Evolutionary conservation across 1,284 basidiomycete genomes (phyloP).

Genomic region (Pseudozyma sp.): DNA sequence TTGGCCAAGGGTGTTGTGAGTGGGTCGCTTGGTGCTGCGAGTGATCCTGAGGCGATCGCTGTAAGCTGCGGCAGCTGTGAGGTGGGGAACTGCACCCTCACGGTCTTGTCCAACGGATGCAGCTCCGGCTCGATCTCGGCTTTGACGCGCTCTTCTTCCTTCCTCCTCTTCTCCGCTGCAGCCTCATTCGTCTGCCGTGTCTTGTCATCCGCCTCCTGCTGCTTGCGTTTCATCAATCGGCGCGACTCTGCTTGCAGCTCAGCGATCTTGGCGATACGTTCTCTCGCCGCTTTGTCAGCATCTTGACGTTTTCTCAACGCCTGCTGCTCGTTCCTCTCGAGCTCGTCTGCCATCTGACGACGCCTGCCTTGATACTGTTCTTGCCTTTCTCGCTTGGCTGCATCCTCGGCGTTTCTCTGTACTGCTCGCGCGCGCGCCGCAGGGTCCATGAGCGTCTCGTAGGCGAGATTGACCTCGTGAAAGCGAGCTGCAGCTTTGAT

Average conservation of each 20-base stretch:
- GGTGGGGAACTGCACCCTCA: slow-evolving; percentile 56
- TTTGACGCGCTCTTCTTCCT: slow-evolving; percentile 31
- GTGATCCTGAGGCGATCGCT: slow-evolving; percentile 2
- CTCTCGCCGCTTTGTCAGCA: slow-evolving; percentile 62
- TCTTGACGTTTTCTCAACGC: slow-evolving; percentile 74
- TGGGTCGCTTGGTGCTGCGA: slow-evolving; percentile 10
- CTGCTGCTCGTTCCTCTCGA: slow-evolving; percentile 82
- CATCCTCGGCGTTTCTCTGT: slow-evolving; percentile 79
- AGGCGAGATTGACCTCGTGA: slow-evolving; percentile 85
- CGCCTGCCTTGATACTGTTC: slow-evolving; percentile 82
- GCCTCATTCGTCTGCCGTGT: slow-evolving; percentile 16
- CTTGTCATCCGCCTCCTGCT: slow-evolving; percentile 40
- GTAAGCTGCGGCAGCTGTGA: slow-evolving; percentile 42
- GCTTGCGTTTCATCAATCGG: slow-evolving; percentile 39
- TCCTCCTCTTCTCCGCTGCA: slow-evolving; percentile 9
- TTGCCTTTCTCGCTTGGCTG: slow-evolving; percentile 79
- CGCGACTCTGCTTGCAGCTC: slow-evolving; percentile 46
- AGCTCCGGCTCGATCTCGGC: slow-evolving; percentile 32
- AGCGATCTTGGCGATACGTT: slow-evolving; percentile 26
- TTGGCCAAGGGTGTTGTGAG: slow-evolving; percentile 44
- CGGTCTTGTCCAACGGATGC: slow-evolving; percentile 53
- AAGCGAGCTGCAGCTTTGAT: slow-evolving; percentile 78
- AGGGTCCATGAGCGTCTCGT: slow-evolving; percentile 85
- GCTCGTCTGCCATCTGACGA: slow-evolving; percentile 82
- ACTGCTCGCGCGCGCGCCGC: slow-evolving; percentile 84